Evolutionary conservation across 2,329 filamentous ascomycete species (phyloP), one percentile per base, ranked within the genome.

Genomic region (Xylariaceae sp.): DNA sequence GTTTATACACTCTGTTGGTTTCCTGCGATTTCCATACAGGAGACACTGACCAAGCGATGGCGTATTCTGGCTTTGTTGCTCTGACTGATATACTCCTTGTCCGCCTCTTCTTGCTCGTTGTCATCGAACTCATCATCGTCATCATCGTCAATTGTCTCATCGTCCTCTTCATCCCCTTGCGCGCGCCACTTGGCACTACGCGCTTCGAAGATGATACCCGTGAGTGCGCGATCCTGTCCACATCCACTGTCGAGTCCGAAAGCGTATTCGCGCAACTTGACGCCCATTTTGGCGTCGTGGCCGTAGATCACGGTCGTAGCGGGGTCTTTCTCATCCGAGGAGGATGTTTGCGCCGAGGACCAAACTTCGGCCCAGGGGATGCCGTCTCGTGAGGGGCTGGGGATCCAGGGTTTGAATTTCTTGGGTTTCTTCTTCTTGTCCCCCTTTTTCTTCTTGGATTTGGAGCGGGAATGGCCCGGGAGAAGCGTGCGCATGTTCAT

Each of bases 401-500:
- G 61, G 23, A 63, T 52, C 53, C 59, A 50, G 34, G 45, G 44
- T 10, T 49, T 50, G 49, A 17, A 17, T 10, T 56, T 37, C 11
- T 42, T 37, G 13, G 7, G 42, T 13, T 15, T 11, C 15, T 30
- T n/a, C 15, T 50, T 44, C 9, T 54, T 35, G 18, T 44, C 23
- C 13, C 30, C 37, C 37, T 42, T 7, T 11, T 45, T 5, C 2
- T 47, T 10, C 45, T 34, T 8, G 23, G 34, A 9, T 2, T 9
- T 42, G 8, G 51, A 34, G 2, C n/a, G 42, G 6, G 55, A 53
- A 34, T 79, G 75, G 15, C 86, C 75, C 64, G 78, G 44, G 0
- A 89, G 80, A 56, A 96, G 82, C 5, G 86, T 89, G 58, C 92
- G 86, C 90, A 99, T 95, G 71, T 91, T 94, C 92, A 97, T 97